Evolutionary conservation across 805 yeast genomes (phyloP), one percentile per base, ranked within the genome.

Genomic region (Hanseniaspora pseudoguilliermondii): DNA sequence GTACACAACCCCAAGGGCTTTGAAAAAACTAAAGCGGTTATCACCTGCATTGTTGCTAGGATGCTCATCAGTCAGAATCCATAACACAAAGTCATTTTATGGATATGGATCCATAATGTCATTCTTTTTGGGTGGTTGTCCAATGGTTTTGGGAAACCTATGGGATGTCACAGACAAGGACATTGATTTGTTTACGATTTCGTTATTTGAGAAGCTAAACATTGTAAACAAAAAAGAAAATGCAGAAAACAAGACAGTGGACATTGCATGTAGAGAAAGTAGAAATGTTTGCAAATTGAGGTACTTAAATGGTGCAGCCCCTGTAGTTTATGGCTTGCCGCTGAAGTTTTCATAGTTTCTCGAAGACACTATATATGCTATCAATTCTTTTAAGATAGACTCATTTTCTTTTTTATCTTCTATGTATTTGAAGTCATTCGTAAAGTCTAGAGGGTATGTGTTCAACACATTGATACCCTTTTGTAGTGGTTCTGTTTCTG

Each of bases 121-220:
- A 51, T 89, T 89, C 73, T 66, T 93, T 29, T 71, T 78, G 10
- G 93, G 89, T 23, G 95, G 95, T 0, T 79, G 87, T 49, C 93
- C 95, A 0, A 75, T 85, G 81, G 75, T 88, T 1, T 70, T 93
- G 39, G 96, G 87, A 0, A 88, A 87, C 63, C 69, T 93, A 57
- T 93, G 98, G 98, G 96, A 89, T 67, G 97, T 93, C 5, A 93
- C 97, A 0, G 97, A 93, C 68, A 89, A 86, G 61, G 99, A 93
- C 66, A 86, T 88, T 51, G 97, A 93, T 67, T 76, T 75, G 61
- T 88, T 90, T 61, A 83, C 87, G 25, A 58, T 75, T 10, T 71
- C 77, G 2, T 65, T 86, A 40, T 76, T 93, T 60, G 74, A 75
- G 2, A 72, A 74, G 58, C 83, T 93, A 83, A 93, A 93, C 0